phyloP scores from a whole-genome alignment of 2,329 filamentous ascomycete species.

The Ophiognomonia clavigignenti-juglandacearum region DNA sequence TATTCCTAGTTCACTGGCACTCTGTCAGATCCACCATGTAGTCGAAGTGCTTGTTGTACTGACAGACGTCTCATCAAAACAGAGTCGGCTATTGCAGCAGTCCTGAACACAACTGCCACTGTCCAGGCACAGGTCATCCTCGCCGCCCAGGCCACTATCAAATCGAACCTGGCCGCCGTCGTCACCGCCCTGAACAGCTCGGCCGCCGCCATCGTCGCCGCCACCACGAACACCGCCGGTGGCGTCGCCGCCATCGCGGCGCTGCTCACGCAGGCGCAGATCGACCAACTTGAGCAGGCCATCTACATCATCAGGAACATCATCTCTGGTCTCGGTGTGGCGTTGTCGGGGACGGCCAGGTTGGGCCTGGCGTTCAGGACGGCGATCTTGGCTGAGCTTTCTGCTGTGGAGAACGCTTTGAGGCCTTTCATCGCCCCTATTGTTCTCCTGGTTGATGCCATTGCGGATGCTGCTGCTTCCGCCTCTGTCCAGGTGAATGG shows the following conservation, averaged over 20 bases:
- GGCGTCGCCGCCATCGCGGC: not conserved
- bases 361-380: not conserved
- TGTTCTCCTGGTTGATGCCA: too few relatives aligned
- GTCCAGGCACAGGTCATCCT: not conserved
- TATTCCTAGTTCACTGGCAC: not conserved
- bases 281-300: not conserved
- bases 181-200: not conserved
- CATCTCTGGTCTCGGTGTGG: not conserved
- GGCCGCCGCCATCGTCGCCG: not conserved
- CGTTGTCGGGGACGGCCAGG: not conserved
- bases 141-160: not conserved
- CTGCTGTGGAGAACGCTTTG: too few relatives aligned
- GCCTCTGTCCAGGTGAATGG: too few relatives aligned
- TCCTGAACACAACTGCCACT: not conserved
- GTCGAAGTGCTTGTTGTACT: too few relatives aligned
- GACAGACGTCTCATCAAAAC: not conserved
- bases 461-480: too few relatives aligned
- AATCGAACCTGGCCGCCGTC: not conserved
- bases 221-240: not conserved
- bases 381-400: too few relatives aligned
- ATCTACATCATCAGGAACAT: not conserved
- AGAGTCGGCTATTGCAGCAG: not conserved
- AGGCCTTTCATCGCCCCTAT: too few relatives aligned
- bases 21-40: too few relatives aligned
- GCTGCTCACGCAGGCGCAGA: not conserved